phyloP scores from a whole-genome alignment of 495 filamentous ascomycete species.

The Staphylotrichum longicolle region DNA sequence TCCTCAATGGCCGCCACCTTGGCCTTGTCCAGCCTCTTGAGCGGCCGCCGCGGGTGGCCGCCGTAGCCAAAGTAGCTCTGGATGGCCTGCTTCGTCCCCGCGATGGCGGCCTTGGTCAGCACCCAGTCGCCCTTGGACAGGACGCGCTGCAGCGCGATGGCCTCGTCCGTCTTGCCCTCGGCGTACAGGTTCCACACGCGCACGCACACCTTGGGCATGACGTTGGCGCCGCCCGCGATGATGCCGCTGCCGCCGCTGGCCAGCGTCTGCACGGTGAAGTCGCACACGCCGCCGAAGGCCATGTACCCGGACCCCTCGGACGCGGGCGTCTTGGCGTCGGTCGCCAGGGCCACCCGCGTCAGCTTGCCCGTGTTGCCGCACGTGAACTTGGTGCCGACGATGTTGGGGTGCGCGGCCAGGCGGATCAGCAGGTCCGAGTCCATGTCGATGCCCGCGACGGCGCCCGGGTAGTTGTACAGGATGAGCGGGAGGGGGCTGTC shows the following conservation, averaged over 20 bases:
- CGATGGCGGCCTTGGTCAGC: slow-evolving; percentile 79
- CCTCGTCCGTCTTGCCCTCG: slow-evolving; percentile 69
- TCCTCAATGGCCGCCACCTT: slow-evolving; percentile 63
- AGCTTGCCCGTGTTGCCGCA: slow-evolving; percentile 88
- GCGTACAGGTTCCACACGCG: slow-evolving; percentile 77
- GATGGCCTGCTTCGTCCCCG: slow-evolving; percentile 82
- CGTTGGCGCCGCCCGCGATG: slow-evolving; percentile 84
- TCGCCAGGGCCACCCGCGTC: slow-evolving; percentile 74
- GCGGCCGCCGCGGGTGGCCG: slow-evolving; percentile 69
- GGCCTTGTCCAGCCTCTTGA: slow-evolving; percentile 63
- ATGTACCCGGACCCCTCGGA: slow-evolving; percentile 69
- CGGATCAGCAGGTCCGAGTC: slow-evolving; percentile 83
- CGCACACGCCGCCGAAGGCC: slow-evolving; percentile 84
- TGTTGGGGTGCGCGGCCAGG: slow-evolving; percentile 77
- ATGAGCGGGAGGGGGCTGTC: slow-evolving; percentile 72
- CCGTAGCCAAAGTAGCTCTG: slow-evolving; percentile 84
- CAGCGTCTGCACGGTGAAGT: slow-evolving; percentile 81
- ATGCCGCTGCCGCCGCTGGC: slow-evolving; percentile 78
- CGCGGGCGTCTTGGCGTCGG: slow-evolving; percentile 68
- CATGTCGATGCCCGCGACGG: slow-evolving; percentile 89
- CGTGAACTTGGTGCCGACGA: slow-evolving; percentile 87
- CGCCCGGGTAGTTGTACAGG: slow-evolving; percentile 89
- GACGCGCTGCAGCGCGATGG: slow-evolving; percentile 66
- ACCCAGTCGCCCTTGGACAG: slow-evolving; percentile 81
- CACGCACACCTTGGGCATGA: slow-evolving; percentile 77